Base-by-base conservation (phyloP, 768 basidiomycete genomes). In the Podaxis sp. region DNA sequence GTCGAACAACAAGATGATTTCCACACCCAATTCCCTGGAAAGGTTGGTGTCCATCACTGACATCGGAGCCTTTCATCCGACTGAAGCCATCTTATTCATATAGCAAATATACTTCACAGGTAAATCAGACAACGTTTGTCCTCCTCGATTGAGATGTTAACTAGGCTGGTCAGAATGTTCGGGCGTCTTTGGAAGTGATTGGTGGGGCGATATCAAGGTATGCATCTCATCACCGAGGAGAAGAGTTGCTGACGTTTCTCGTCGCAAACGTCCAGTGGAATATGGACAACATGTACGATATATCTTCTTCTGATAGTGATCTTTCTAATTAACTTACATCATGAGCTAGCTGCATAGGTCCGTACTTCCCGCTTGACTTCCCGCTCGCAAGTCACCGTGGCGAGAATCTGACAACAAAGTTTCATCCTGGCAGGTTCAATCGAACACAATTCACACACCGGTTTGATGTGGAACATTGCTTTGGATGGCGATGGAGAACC, bases 181-280 rank as follows among this genome's bases (percentile, higher is more conserved):
- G 2, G 88, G 89, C 5, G 79, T 77, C 0, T 71, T 80, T 65
- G 85, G 86, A 27, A 79, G 80, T 15, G 85, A 90, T 69, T 90
- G 88, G 88, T 91, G 89, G 89, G 76, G 74, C 58, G 87, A 91
- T 65, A 84, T 90, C 73, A 90, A 90, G 81, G 88, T 85, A 74
- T 27, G 55, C 25, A 58, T 40, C 54, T 53, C 29, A 8, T 24
- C 19, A 9, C 27, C 57, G 22, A 3, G 12, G 33, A 46, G 41
- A 51, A 55, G 54, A 56, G 49, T 38, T 12, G 55, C 41, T 24
- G 15, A 22, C 15, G 19, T 52, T 1, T 38, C 46, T 57, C 43
- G n/a, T 46, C 19, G 47, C 52, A 25, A 9, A 27, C 41, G 41
- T 43, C 12, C 60, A 86, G 85, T 88, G 86, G 85, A 82, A 86